A percentile compares a stretch with the other conserved stretches of the same genome.
Conservation (phyloP, 768 basidiomycete genomes). For the Lentinula sp. region DNA sequence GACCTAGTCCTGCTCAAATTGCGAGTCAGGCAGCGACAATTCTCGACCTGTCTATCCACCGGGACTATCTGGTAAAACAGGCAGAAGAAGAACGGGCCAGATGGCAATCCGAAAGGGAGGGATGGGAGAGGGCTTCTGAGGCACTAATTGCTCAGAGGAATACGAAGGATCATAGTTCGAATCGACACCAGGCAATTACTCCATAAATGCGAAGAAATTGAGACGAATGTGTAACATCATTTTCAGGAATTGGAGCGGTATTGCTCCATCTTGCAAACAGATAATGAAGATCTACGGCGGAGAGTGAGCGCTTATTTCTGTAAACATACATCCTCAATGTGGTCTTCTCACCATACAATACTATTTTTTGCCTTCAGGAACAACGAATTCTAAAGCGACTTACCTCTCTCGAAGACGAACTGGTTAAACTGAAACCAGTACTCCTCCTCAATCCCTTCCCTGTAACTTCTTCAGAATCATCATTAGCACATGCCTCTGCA, state of each 20-base stretch:
- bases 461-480: conserved; percentile 13
- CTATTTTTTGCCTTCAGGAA: not conserved
- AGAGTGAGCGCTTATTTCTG: conserved; percentile 33
- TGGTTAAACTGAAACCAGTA: conserved; percentile 59
- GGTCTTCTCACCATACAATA: not conserved
- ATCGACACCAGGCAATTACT: conserved; percentile 37
- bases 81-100: conserved; percentile 52
- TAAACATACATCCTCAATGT: too few relatives aligned
- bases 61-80: conserved; percentile 48
- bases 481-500: conserved; percentile 15
- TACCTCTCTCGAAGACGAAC: conserved; percentile 53
- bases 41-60: conserved; percentile 45
- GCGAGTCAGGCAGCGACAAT: conserved; percentile 60
- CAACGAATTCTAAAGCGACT: conserved; percentile 28
- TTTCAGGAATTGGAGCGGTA: conserved; percentile 52
- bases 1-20: conserved; percentile 26
- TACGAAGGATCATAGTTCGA: conserved; percentile 26
- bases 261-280: conserved; percentile 44
- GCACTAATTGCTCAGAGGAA: conserved; percentile 50
- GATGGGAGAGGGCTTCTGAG: conserved; percentile 64
- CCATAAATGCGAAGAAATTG: not conserved
- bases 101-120: conserved; percentile 57
- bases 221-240: conserved; percentile 5
- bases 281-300: conserved; percentile 54
- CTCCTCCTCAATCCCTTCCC: conserved; percentile 57